These are phyloP conservation scores for Russula brevipes DNA, from an alignment of 768 basidiomycete species.

Conservation along the genomic window DNA sequence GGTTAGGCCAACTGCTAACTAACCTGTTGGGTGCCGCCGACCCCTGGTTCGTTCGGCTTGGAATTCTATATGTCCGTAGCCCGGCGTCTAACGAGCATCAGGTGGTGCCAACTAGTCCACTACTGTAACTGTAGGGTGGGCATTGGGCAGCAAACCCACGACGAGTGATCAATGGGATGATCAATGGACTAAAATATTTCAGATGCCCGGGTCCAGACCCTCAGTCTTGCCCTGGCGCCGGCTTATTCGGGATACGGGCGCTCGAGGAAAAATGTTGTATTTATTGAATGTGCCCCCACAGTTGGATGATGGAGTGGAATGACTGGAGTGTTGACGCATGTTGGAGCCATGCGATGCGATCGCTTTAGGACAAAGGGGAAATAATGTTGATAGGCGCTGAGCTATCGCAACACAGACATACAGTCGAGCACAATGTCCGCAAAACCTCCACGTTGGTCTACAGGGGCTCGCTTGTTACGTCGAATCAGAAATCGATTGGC, in stretches of 20 bases:
- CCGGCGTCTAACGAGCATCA: slow-evolving; percentile 5
- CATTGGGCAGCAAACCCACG: not conserved
- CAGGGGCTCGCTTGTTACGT: not conserved
- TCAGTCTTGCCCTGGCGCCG: slow-evolving; percentile 2
- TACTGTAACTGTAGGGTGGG: not conserved
- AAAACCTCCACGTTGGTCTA: not conserved
- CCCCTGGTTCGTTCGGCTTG: slow-evolving; percentile 5
- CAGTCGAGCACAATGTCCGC: not conserved
- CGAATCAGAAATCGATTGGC: not conserved
- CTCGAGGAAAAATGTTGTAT: not conserved
- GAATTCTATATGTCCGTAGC: slow-evolving; percentile 24
- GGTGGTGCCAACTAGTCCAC: not conserved
- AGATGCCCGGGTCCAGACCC: slow-evolving; percentile 15
- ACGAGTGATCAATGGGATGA: not conserved
- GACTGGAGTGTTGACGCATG: not conserved
- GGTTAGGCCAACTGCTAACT: not conserved
- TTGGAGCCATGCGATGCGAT: not conserved
- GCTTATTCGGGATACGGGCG: not conserved
- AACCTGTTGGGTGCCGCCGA: not conserved
- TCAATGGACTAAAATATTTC: not conserved
- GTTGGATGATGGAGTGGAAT: not conserved
- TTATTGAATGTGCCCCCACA: not conserved
- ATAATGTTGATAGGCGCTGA: slow-evolving; percentile 7
- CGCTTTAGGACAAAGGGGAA: not conserved
- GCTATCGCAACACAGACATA: not conserved